Evolutionary conservation across 805 yeast genomes (phyloP).

Genomic region (Lipomyces spencermartinsiae): DNA sequence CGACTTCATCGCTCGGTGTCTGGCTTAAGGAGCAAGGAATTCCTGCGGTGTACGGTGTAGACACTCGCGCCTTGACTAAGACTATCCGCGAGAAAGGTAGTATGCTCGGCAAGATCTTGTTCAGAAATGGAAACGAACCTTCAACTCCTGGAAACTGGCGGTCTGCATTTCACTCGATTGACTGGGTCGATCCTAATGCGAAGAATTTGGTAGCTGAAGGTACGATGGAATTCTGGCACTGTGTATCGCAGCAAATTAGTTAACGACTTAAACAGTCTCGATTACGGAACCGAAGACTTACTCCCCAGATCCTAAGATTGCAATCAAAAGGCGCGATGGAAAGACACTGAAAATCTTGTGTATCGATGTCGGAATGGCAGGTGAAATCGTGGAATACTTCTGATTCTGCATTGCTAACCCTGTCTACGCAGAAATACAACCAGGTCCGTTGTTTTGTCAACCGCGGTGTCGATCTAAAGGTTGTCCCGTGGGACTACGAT

Average conservation of each 20-base stretch:
- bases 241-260: neutral
- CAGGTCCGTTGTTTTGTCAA: slow-evolving; percentile 96
- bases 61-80: slow-evolving; percentile 93
- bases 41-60: slow-evolving; percentile 98
- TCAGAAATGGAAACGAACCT: slow-evolving; percentile 52
- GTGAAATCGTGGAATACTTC: neutral
- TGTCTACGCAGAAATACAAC: slow-evolving; percentile 65
- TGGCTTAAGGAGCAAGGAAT: slow-evolving; percentile 92
- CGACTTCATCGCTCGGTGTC: slow-evolving; percentile 86
- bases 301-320: slow-evolving; percentile 64
- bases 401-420: neutral
- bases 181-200: slow-evolving; percentile 92
- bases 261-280: slow-evolving; percentile 59
- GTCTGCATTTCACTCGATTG: slow-evolving; percentile 71
- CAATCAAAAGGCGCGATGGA: slow-evolving; percentile 70
- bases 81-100: slow-evolving; percentile 91
- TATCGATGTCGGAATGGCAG: slow-evolving; percentile 88
- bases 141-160: slow-evolving; percentile 61
- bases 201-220: slow-evolving; percentile 83
- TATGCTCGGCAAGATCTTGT: slow-evolving; percentile 84
- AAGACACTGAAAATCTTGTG: slow-evolving; percentile 82
- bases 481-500: slow-evolving; percentile 95
- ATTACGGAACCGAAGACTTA: slow-evolving; percentile 75
- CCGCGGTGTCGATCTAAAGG: slow-evolving; percentile 94
- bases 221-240: neutral